These are phyloP conservation scores for Lentinula sp. DNA, from an alignment of 768 basidiomycete genomes.

Conservation along the genomic window DNA sequence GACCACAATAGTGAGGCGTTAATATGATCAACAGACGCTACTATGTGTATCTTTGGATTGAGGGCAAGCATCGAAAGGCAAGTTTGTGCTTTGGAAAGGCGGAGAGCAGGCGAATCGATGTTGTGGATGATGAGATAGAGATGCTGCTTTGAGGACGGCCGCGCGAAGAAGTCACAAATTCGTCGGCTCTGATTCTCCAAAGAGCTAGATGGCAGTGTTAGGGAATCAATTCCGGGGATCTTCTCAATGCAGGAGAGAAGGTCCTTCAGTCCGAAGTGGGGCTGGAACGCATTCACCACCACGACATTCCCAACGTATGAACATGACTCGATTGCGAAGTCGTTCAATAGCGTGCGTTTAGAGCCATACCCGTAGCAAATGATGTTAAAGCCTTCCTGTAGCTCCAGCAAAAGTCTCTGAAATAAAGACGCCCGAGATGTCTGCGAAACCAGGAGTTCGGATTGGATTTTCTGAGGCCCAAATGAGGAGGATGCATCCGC, in stretches of 20 bases:
- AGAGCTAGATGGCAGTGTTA: conserved; percentile 30
- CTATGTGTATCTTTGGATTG: conserved; percentile 71
- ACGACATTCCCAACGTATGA: conserved; percentile 58
- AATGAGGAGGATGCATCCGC: conserved; percentile 27
- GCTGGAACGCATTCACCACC: no score
- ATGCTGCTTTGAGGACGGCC: conserved; percentile 28
- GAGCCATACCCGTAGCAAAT: conserved; percentile 75
- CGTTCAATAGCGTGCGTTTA: conserved; percentile 71
- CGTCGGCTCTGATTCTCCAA: conserved; percentile 57
- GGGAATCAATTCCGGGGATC: conserved; percentile 32
- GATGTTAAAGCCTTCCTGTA: conserved; percentile 63
- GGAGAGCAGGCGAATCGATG: conserved; percentile 70
- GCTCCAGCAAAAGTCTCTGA: conserved; percentile 60
- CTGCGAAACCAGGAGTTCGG: conserved; percentile 23
- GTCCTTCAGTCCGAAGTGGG: conserved; percentile 57
- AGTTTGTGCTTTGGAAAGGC: conserved; percentile 55
- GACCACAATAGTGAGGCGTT: conserved; percentile 57
- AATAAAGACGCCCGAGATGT: conserved; percentile 27
- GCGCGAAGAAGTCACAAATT: conserved; percentile 58
- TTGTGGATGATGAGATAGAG: conserved; percentile 86
- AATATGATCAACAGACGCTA: conserved; percentile 84
- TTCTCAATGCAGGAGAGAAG: conserved; percentile 56
- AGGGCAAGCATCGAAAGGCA: conserved; percentile 53
- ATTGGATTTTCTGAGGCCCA: conserved; percentile 24
- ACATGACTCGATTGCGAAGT: conserved; percentile 58